Conservation (phyloP, 2,329 filamentous ascomycete species). For the Apiospora kogelbergensis region DNA sequence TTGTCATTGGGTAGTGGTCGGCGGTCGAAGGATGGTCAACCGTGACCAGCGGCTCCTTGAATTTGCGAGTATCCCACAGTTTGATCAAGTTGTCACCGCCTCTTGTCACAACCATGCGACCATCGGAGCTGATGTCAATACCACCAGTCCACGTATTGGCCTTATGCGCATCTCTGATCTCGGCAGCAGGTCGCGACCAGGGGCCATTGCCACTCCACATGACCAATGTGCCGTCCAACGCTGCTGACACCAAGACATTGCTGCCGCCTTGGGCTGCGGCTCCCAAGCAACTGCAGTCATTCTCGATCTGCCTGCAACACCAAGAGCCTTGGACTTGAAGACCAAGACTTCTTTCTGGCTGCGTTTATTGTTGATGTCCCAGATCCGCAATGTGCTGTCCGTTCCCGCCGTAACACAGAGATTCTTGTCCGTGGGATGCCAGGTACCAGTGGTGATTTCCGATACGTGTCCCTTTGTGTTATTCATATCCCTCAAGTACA, state of each 20-base stretch:
- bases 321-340: conserved; percentile 88
- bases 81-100: conserved; percentile 93
- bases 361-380: conserved; percentile 91
- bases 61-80: conserved; percentile 94
- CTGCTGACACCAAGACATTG: conserved; percentile 77
- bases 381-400: conserved; percentile 93
- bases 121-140: conserved; percentile 86
- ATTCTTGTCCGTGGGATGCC: conserved; percentile 86
- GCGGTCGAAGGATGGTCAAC: conserved; percentile 80
- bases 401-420: conserved; percentile 88
- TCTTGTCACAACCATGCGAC: conserved; percentile 83
- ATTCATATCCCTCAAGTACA: conserved; percentile 96
- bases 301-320: conserved; percentile 83
- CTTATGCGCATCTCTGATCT: conserved; percentile 81
- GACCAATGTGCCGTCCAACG: conserved; percentile 83
- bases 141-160: conserved; percentile 89
- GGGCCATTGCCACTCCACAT: conserved; percentile 93
- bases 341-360: conserved; percentile 92
- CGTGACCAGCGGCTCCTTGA: conserved; percentile 84
- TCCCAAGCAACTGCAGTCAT: conserved; percentile 93
- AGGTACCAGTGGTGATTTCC: conserved; percentile 84
- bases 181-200: conserved; percentile 76
- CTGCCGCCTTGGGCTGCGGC: conserved; percentile 72
- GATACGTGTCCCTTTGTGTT: conserved; percentile 97
- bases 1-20: conserved; percentile 77